These are phyloP conservation scores for Aspergillus piperis DNA, from an alignment of 2,329 filamentous ascomycete species.

Conservation along the genomic window DNA sequence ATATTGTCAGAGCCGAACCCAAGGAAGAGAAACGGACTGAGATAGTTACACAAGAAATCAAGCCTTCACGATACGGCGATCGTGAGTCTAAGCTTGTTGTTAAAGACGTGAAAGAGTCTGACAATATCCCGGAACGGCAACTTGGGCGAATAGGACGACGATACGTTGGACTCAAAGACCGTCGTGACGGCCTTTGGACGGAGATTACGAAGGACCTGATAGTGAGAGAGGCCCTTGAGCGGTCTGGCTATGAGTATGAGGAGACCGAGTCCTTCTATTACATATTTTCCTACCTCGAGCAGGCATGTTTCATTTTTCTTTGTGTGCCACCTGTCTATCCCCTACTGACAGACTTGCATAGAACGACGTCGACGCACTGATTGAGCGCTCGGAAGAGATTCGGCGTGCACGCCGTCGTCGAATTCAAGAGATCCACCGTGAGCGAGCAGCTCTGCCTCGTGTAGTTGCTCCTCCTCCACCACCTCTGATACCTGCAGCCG, in stretches of 20 bases:
- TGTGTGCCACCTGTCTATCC: neutral
- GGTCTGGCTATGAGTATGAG: constrained; percentile 82
- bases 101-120: constrained; percentile 61
- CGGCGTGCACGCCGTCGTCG: constrained; percentile 63
- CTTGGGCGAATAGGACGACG: constrained; percentile 48
- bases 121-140: constrained; percentile 54
- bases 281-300: constrained; percentile 84
- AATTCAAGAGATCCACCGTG: constrained; percentile 60
- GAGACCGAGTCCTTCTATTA: constrained; percentile 90
- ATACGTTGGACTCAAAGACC: constrained; percentile 39
- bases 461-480: constrained; percentile 2
- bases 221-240: constrained; percentile 79
- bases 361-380: constrained; percentile 85
- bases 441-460: constrained; percentile 35
- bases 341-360: constrained; percentile 39
- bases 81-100: constrained; percentile 72
- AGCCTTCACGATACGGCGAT: constrained; percentile 76
- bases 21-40: constrained; percentile 77
- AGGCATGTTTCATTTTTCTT: constrained; percentile 62
- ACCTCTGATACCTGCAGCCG: constrained; percentile 10
- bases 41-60: constrained; percentile 73
- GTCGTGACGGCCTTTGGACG: constrained; percentile 76
- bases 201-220: constrained; percentile 95
- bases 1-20: constrained; percentile 79
- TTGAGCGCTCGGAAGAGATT: constrained; percentile 80